Evolutionary conservation across 73 alveolate genomes (phyloP).

Genomic region (Diophrys appendiculata): DNA sequence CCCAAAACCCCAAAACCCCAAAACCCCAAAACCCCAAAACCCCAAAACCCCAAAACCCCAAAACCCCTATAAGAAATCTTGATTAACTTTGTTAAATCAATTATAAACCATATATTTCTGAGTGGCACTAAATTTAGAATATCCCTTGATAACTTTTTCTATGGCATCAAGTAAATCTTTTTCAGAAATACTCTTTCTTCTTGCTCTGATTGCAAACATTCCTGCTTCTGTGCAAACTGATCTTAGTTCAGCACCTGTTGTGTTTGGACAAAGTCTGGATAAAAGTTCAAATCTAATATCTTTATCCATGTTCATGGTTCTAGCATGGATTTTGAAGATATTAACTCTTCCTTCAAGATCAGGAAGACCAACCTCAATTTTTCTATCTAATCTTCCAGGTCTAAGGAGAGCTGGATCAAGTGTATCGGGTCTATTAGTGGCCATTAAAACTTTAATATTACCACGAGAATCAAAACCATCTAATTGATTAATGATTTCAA

Average conservation of each 20-base stretch:
- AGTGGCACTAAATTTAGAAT: constrained; percentile 91
- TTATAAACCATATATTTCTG: constrained; percentile 81
- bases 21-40: too few relatives aligned
- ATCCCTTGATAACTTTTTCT: constrained; percentile 96
- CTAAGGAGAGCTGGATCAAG: constrained; percentile 99
- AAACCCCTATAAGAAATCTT: too few relatives aligned
- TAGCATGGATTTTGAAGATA: constrained; percentile 96
- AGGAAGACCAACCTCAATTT: constrained; percentile 99
- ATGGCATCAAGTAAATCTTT: constrained; percentile 98
- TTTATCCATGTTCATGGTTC: constrained; percentile 96
- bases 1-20: too few relatives aligned
- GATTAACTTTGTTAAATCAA: too few relatives aligned
- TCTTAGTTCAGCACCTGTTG: constrained; percentile 95
- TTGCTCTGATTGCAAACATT: constrained; percentile 96
- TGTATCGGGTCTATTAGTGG: constrained; percentile 99
- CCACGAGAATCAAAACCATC: constrained; percentile 99
- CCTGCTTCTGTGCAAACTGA: constrained; percentile 99
- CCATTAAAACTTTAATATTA: constrained; percentile 94
- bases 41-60: too few relatives aligned
- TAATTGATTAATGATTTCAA: constrained; percentile 96
- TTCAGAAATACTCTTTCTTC: constrained; percentile 94
- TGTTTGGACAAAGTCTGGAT: constrained; percentile 87
- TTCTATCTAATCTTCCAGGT: constrained; percentile 99
- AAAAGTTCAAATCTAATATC: constrained; percentile 96
- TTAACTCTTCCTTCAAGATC: constrained; percentile 96